A percentile compares a stretch with the other conserved stretches of the same genome.
Evolutionary conservation across 1,139 yeast genomes (phyloP).

Genomic region (Geotrichum phurueaensis): DNA sequence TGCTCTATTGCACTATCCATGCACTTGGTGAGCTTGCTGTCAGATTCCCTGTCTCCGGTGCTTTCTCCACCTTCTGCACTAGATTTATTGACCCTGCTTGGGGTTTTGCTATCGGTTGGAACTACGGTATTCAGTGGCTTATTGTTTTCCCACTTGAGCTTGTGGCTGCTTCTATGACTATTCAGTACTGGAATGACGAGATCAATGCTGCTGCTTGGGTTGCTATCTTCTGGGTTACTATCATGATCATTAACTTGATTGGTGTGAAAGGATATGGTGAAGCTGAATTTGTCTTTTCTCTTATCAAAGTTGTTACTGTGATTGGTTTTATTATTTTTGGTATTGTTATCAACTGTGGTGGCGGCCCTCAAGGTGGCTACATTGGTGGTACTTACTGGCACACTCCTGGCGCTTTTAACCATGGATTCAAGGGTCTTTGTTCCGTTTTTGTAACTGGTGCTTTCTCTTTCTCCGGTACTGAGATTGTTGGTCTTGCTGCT

Average conservation of each 20-base stretch:
- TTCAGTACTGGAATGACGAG: slow-evolving; percentile 53
- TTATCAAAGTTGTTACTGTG: slow-evolving; percentile 56
- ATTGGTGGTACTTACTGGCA: slow-evolving; percentile 62
- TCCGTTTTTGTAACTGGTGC: slow-evolving; percentile 78
- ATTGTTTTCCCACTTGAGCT: slow-evolving; percentile 68
- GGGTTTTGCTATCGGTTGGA: slow-evolving; percentile 81
- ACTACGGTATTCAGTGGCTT: slow-evolving; percentile 71
- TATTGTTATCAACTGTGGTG: slow-evolving; percentile 55
- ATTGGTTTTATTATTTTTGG: slow-evolving; percentile 58
- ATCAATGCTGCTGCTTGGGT: slow-evolving; percentile 64
- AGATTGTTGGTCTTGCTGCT: slow-evolving; percentile 74
- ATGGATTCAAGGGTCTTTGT: slow-evolving; percentile 73
- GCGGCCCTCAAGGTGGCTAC: slow-evolving; percentile 54
- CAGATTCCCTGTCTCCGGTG: slow-evolving; percentile 57
- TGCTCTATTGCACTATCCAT: slow-evolving; percentile 49
- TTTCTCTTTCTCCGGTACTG: slow-evolving; percentile 78
- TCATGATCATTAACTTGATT: slow-evolving; percentile 54
- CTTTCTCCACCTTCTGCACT: slow-evolving; percentile 49
- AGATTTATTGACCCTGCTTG: slow-evolving; percentile 58
- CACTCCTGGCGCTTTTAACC: slow-evolving; percentile 56
- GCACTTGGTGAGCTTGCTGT: slow-evolving; percentile 59
- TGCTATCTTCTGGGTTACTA: slow-evolving; percentile 54
- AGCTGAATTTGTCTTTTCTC: slow-evolving; percentile 58
- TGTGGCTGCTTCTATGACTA: slow-evolving; percentile 68
- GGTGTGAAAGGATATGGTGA: slow-evolving; percentile 74